Base-by-base conservation (phyloP, 2,329 filamentous ascomycete species). In the Diaporthe sp. region DNA sequence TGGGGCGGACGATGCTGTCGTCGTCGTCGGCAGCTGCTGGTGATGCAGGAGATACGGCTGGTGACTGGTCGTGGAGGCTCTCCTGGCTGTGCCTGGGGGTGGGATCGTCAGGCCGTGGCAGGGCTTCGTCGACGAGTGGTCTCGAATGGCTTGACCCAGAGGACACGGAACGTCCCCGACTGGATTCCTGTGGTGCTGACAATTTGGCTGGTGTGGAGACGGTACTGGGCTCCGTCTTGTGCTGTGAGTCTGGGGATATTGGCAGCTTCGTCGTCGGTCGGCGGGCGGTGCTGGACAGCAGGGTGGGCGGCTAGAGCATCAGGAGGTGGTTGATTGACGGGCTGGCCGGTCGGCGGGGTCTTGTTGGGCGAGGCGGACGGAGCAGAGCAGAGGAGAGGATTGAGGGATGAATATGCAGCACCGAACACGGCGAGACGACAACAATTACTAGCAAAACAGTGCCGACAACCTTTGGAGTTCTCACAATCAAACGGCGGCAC, bases 101-200 rank as follows among this genome's bases (percentile, higher is more conserved):
- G 51, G 51, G 39, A 50, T 47, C 75, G 75, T 71, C 61, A 47
- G 35, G 27, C 61, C 58, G 76, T 77, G 79, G 79, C 71, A 81
- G 78, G 61, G 79, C 78, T 69, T 82, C 82, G 73, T 81, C 80
- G 79, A 83, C 78, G 77, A 83, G 78, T 77, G 78, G 63, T 72
- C 63, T 69, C 27, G 51, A 50, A 59, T 37, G 78, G 75, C 76
- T 72, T 73, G 75, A 82, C 81, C 83, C 83, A 81, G 82, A 47
- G 83, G 84, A 84, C 81, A 82, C 82, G 80, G 84, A 82, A 81
- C 82, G 82, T 83, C 85, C 85, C 83, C 84, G 81, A 81, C 81
- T 84, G 79, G 82, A 79, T 78, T 86, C 83, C 81, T 82, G 84
- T 79, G 80, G 81, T 78, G 83, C 82, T 81, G 86, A 88, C 87